A percentile compares a stretch with the other conserved stretches of the same genome.
phyloP scores from a whole-genome alignment of 1,139 yeast genomes.

The Sugiyamaella sp. region DNA sequence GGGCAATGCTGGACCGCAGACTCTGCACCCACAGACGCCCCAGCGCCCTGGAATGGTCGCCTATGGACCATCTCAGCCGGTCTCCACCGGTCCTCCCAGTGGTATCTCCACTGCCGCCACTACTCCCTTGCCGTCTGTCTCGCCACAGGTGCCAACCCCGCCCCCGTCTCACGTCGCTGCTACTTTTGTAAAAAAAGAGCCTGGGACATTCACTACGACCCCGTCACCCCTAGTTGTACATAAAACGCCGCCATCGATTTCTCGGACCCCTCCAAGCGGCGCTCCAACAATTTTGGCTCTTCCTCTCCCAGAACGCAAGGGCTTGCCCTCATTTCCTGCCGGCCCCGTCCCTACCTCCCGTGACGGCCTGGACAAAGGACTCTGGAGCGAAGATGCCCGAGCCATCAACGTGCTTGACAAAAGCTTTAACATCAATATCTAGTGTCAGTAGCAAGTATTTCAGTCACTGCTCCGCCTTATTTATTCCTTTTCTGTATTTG shows the following conservation, averaged over 20 bases:
- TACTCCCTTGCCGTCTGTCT: constrained; percentile 5
- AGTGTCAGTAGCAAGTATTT: no score
- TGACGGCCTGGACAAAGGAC: constrained; percentile 29
- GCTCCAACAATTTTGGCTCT: constrained; percentile 10
- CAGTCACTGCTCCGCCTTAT: neutral
- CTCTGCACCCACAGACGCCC: constrained; percentile 9
- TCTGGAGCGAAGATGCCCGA: constrained; percentile 40
- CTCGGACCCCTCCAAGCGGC: constrained; percentile 15
- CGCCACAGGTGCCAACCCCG: constrained; percentile 10
- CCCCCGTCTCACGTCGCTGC: constrained; percentile 11
- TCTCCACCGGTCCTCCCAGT: neutral
- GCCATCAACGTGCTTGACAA: constrained; percentile 40
- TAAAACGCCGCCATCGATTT: constrained; percentile 3
- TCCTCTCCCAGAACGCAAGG: constrained; percentile 8
- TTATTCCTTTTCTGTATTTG: constrained; percentile 1
- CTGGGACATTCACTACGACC: constrained; percentile 1
- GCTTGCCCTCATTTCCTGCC: neutral
- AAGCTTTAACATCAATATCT: constrained; percentile 28
- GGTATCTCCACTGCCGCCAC: constrained; percentile 6
- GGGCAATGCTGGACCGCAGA: neutral
- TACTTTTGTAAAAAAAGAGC: neutral
- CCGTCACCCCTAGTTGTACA: constrained; percentile 15
- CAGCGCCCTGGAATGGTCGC: constrained; percentile 10
- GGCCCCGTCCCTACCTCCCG: constrained; percentile 19
- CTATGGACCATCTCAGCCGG: constrained; percentile 12